Percentiles rank a stretch among this genome's conserved stretches.
These are phyloP conservation scores for Russula brevipes DNA, from an alignment of 768 basidiomycete genomes.

Conservation along the genomic window DNA sequence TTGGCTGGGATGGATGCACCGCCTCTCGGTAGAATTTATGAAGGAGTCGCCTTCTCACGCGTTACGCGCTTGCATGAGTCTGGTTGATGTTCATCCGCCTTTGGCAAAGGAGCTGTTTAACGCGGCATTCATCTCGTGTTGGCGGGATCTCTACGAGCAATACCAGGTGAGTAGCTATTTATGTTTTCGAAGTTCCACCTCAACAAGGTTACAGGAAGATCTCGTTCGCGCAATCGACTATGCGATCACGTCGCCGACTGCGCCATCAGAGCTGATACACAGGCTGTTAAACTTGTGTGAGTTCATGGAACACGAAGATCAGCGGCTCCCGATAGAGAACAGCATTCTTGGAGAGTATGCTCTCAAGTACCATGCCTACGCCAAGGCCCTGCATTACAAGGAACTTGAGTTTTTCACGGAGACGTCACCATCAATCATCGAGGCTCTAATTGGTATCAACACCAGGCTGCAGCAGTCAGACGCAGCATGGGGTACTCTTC, in stretches of 20 bases:
- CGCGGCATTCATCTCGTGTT: conserved; percentile 96
- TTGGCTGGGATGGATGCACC: conserved; percentile 95
- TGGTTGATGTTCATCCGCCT: conserved; percentile 87
- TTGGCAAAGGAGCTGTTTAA: conserved; percentile 95
- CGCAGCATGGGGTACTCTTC: conserved; percentile 94
- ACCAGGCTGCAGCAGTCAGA: conserved; percentile 95
- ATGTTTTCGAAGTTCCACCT: not conserved
- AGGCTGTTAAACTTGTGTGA: conserved; percentile 90
- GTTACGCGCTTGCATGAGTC: conserved; percentile 90
- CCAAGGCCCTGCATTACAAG: conserved; percentile 97
- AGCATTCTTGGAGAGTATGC: conserved; percentile 92
- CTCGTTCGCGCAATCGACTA: conserved; percentile 84
- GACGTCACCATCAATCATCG: conserved; percentile 84
- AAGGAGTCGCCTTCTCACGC: conserved; percentile 98
- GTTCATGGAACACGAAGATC: conserved; percentile 99
- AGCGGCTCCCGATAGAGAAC: conserved; percentile 88
- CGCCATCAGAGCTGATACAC: conserved; percentile 87
- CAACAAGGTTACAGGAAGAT: conserved; percentile 62
- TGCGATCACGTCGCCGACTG: conserved; percentile 71
- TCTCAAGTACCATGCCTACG: conserved; percentile 88
- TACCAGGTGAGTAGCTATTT: conserved; percentile 65
- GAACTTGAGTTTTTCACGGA: conserved; percentile 95
- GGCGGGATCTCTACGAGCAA: conserved; percentile 92
- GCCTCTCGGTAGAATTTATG: conserved; percentile 92
- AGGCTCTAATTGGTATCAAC: conserved; percentile 93